These are phyloP conservation scores for Sonneratia caseolaris DNA, from an alignment of 345 rosid species.

Conservation along the genomic window DNA sequence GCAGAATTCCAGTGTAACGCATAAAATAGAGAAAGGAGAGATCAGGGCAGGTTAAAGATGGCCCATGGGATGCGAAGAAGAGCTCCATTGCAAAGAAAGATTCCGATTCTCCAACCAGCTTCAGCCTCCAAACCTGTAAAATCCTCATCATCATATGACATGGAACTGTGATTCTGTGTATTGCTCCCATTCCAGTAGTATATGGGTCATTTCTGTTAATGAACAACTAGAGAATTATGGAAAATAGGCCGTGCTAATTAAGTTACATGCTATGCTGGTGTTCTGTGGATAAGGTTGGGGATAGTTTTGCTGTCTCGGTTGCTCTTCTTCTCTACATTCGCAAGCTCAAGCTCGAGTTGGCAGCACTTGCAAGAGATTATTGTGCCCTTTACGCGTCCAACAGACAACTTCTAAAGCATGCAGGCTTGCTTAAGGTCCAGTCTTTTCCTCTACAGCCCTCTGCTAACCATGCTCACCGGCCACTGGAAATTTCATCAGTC, in stretches of 20 bases:
- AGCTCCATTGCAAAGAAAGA: constrained; percentile 19
- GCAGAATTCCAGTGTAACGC: too few species aligned
- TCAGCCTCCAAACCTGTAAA: constrained; percentile 44
- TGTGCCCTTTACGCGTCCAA: constrained; percentile 30
- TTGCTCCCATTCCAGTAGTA: neutral
- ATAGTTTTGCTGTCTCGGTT: constrained; percentile 28
- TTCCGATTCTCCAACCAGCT: constrained; percentile 34
- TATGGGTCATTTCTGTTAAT: neutral
- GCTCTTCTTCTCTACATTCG: constrained; percentile 32
- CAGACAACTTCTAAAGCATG: constrained; percentile 21
- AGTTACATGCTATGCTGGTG: neutral
- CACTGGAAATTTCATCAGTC: neutral
- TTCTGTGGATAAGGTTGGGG: constrained; percentile 31
- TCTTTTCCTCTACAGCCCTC: neutral
- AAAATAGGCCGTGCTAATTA: neutral
- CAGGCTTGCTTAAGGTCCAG: constrained; percentile 40
- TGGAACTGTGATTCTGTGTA: neutral
- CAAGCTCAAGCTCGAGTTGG: constrained; percentile 52
- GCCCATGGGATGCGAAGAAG: neutral
- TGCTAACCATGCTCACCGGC: neutral
- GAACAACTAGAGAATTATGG: neutral
- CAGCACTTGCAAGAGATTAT: constrained; percentile 38
- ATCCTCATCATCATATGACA: neutral
- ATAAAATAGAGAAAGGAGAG: neutral
- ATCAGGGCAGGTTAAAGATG: neutral